Conservation (phyloP, 306 rosid species). For the Glycyrrhiza uralensis region DNA sequence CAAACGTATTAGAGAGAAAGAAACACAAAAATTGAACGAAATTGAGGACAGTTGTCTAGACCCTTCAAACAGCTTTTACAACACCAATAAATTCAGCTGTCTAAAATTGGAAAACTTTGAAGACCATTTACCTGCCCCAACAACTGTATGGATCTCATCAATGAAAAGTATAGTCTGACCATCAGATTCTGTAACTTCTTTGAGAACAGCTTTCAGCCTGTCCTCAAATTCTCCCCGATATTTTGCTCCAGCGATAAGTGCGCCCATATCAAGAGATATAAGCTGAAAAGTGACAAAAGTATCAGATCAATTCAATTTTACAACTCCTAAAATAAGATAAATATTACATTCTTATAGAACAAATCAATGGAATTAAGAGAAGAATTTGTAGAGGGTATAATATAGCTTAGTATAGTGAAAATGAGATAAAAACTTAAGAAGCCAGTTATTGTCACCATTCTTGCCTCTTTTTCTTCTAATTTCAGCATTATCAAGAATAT, state of each 20-base stretch:
- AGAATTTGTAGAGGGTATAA: background rate
- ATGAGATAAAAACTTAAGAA: background rate
- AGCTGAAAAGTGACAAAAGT: slow-evolving; percentile 49
- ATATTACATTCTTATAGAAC: background rate
- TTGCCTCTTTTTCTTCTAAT: slow-evolving; percentile 9
- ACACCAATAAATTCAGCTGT: background rate
- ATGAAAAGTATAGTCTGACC: slow-evolving; percentile 93
- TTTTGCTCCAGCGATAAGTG: slow-evolving; percentile 97
- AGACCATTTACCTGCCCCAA: slow-evolving; percentile 85
- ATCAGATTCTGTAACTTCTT: slow-evolving; percentile 97
- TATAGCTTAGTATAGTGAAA: background rate
- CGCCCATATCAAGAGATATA: slow-evolving; percentile 98
- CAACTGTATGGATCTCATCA: slow-evolving; percentile 97
- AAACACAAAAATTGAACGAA: background rate
- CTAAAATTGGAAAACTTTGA: slow-evolving; percentile 5
- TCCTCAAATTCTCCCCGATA: slow-evolving; percentile 99
- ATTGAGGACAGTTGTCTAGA: background rate
- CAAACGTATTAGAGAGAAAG: background rate
- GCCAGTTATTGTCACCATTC: slow-evolving; percentile 5
- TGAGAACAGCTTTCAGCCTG: slow-evolving; percentile 96
- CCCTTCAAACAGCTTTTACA: slow-evolving; percentile 5
- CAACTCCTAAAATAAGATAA: slow-evolving; percentile 6
- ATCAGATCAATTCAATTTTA: slow-evolving; percentile 24
- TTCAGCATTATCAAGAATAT: background rate
- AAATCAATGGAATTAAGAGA: background rate